phyloP scores from a whole-genome alignment of 2,329 filamentous ascomycete species.

The Exophiala oligosperma region DNA sequence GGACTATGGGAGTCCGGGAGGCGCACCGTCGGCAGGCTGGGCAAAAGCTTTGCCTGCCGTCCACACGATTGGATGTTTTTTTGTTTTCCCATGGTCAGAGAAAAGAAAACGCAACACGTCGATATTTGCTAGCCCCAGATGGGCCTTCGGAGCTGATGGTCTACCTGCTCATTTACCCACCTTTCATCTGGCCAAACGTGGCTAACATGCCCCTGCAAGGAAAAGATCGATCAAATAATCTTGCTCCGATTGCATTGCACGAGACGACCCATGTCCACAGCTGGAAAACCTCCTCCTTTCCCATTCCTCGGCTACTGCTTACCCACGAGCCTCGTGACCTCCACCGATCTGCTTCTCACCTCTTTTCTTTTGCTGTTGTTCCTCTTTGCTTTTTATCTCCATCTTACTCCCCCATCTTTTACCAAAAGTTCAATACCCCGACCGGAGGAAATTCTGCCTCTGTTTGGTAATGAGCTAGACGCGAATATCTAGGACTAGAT shows the following conservation, averaged over 20 bases:
- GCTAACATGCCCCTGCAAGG: not conserved
- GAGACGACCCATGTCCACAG: not conserved
- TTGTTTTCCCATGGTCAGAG: not conserved
- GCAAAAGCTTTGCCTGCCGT: not conserved
- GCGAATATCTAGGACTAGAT: not conserved
- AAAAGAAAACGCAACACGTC: not conserved
- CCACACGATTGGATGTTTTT: not conserved
- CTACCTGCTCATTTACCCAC: no score
- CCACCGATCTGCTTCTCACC: not conserved
- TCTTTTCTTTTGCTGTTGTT: not conserved
- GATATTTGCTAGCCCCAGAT: no score
- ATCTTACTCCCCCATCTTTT: not conserved
- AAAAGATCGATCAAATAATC: no score
- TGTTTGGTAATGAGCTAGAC: not conserved
- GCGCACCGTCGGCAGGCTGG: not conserved
- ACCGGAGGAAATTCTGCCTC: conserved; percentile 1
- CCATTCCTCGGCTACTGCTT: not conserved
- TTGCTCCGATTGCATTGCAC: no score
- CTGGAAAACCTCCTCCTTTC: not conserved
- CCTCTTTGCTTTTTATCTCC: not conserved
- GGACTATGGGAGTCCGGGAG: not conserved
- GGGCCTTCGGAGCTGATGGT: no score
- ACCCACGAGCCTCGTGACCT: not conserved
- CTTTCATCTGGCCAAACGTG: not conserved
- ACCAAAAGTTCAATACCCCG: not conserved